Conservation (phyloP, 2,329 filamentous ascomycete genomes). For the Metarhizium brunneum region DNA sequence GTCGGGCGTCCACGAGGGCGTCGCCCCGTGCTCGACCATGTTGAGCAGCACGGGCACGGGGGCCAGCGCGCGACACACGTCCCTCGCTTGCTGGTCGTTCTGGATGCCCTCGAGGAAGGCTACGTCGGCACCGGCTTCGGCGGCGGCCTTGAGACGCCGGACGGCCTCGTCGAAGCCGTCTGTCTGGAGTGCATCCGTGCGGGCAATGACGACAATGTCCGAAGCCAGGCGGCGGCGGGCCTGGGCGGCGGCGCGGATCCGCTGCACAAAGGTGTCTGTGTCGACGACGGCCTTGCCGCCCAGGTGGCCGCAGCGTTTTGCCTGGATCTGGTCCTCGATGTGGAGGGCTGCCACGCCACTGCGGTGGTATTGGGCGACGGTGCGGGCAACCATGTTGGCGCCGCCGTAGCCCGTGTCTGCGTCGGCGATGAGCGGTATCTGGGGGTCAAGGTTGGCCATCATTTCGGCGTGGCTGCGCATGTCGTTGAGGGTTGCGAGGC, state of each 20-base stretch:
- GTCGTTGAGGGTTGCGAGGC: too few species aligned
- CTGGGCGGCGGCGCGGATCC: too few species aligned
- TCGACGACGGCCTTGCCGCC: too few species aligned
- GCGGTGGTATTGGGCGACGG: constrained; percentile 42
- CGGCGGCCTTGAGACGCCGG: neutral
- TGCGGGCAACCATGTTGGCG: constrained; percentile 42
- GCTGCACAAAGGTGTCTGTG: too few species aligned
- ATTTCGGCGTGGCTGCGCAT: too few species aligned
- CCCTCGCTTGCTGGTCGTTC: constrained; percentile 37
- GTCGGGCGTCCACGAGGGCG: constrained; percentile 40
- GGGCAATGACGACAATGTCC: too few species aligned
- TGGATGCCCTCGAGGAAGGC: constrained; percentile 51
- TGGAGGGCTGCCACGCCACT: too few species aligned
- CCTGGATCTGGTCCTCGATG: too few species aligned
- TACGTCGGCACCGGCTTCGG: constrained; percentile 46
- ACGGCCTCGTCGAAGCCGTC: too few species aligned
- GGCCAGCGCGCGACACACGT: constrained; percentile 35
- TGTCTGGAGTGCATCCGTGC: too few species aligned
- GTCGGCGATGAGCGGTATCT: constrained; percentile 51
- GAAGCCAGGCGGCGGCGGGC: too few species aligned
- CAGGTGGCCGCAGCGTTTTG: too few species aligned
- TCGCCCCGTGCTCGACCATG: constrained; percentile 46
- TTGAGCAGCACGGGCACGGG: constrained; percentile 46
- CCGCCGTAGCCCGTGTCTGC: constrained; percentile 50
- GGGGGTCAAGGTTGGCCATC: neutral